Percentiles rank a stretch among this genome's conserved stretches.
These are phyloP conservation scores for Fusarium sp. DNA, from an alignment of 2,329 filamentous ascomycete genomes.

Conservation along the genomic window DNA sequence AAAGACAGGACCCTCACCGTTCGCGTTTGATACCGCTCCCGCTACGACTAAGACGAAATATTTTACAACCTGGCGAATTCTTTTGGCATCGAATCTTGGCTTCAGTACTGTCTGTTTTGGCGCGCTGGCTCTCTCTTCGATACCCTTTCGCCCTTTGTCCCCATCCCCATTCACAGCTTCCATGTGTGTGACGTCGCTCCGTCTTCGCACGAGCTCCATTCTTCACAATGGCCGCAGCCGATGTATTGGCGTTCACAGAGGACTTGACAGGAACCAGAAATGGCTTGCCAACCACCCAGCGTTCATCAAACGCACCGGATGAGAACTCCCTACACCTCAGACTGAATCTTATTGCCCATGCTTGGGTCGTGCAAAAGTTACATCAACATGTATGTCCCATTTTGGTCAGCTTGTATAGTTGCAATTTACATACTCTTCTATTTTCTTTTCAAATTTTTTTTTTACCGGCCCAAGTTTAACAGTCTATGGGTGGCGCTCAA, in stretches of 20 bases:
- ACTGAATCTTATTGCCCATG: constrained; percentile 47
- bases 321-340: constrained; percentile 41
- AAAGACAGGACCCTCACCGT: constrained; percentile 6
- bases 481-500: constrained; percentile 37
- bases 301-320: constrained; percentile 45
- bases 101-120: constrained; percentile 14
- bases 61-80: constrained; percentile 1
- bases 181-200: constrained; percentile 60
- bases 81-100: constrained; percentile 14
- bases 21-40: not conserved
- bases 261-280: constrained; percentile 54
- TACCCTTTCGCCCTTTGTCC: constrained; percentile 20
- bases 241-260: constrained; percentile 56
- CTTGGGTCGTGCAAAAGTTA: constrained; percentile 45
- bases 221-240: constrained; percentile 64
- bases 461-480: constrained; percentile 31
- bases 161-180: constrained; percentile 50
- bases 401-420: constrained; percentile 1
- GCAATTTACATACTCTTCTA: constrained; percentile 9
- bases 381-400: constrained; percentile 35
- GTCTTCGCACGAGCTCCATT: constrained; percentile 55
- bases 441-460: not conserved
- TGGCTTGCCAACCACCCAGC: constrained; percentile 50
- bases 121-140: constrained; percentile 22
- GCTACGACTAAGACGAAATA: constrained; percentile 33